Base-by-base conservation (phyloP, 805 yeast species). In the Ogataea philodendri region DNA sequence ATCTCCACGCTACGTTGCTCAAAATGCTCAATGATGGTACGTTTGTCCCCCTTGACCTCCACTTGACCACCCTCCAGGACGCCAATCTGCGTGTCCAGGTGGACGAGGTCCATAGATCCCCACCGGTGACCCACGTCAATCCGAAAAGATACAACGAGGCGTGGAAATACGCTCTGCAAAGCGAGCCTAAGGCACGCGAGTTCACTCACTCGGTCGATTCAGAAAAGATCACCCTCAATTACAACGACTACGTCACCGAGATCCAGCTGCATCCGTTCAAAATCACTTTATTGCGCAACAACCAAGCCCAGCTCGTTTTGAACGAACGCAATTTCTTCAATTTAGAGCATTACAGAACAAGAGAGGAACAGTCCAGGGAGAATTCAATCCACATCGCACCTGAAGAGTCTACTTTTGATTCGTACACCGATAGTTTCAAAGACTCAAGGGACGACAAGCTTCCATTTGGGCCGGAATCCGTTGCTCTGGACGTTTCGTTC, bases 391-490 rank as follows among this genome's bases (percentile, higher is more conserved):
- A 74, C 22, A 44, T 78, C 6, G 49, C 69, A 3, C 74, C 76
- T 0, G 77, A 73, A 41, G 96, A 89, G 60, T 65, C 77, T 1
- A 69, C 72, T 27, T 79, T 65, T 46, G 77, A 84, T 44, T 69
- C 80, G 63, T 90, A 85, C 65, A 59, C 59, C 9, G 97, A 90
- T 57, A 54, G 68, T 17, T 89, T 87, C 57, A 63, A 65, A 37
- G 95, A 87, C 52, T 74, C 84, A 2, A 67, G 57, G 22, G 59
- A 51, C 3, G 98, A 93, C 56, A 62, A 68, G 3, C 46, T 84
- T 9, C 86, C 88, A 6, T 62, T 84, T 24, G 95, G 95, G 0
- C 97, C 98, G 0, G 97, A 93, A 59, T 76, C 96, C 0, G 69
- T 93, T 16, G 96, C 82, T 0, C 46, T 84, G 18, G 99, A 93